A percentile compares a stretch with the other conserved stretches of the same genome.
These are phyloP conservation scores for Austroboletus eburneus DNA, from an alignment of 768 basidiomycete genomes.

Conservation along the genomic window DNA sequence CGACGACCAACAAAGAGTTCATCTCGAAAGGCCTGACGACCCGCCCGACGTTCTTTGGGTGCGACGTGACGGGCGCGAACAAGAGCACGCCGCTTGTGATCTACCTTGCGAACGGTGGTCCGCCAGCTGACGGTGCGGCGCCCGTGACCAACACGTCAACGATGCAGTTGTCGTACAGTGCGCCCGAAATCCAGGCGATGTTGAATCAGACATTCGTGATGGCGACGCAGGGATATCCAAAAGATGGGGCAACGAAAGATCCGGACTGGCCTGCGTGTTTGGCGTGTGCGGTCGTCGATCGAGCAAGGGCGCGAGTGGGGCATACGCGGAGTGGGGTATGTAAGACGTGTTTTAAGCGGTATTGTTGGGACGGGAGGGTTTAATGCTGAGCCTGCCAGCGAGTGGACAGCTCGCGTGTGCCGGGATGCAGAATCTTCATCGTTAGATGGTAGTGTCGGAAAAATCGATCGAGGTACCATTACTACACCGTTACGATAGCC, in stretches of 20 bases:
- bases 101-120: too few species aligned
- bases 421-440: too few species aligned
- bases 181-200: too few species aligned
- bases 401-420: too few species aligned
- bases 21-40: conserved; percentile 33
- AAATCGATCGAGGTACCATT: too few species aligned
- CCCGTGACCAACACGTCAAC: too few species aligned
- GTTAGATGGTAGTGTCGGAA: too few species aligned
- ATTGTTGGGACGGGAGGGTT: conserved; percentile 28
- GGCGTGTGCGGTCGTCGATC: conserved; percentile 50
- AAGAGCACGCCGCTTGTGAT: conserved; percentile 39
- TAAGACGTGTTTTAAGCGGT: conserved; percentile 30
- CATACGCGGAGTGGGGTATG: too few species aligned
- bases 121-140: too few species aligned
- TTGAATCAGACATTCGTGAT: conserved; percentile 41
- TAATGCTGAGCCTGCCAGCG: too few species aligned
- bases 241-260: conserved; percentile 29
- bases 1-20: conserved; percentile 27
- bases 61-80: conserved; percentile 26
- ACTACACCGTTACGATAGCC: too few species aligned
- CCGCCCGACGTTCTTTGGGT: conserved; percentile 47
- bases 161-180: too few species aligned
- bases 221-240: conserved; percentile 41
- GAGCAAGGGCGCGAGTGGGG: conserved; percentile 31
- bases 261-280: conserved; percentile 46